phyloP scores from a whole-genome alignment of 805 yeast genomes.

The Starmerella tilneyi region DNA sequence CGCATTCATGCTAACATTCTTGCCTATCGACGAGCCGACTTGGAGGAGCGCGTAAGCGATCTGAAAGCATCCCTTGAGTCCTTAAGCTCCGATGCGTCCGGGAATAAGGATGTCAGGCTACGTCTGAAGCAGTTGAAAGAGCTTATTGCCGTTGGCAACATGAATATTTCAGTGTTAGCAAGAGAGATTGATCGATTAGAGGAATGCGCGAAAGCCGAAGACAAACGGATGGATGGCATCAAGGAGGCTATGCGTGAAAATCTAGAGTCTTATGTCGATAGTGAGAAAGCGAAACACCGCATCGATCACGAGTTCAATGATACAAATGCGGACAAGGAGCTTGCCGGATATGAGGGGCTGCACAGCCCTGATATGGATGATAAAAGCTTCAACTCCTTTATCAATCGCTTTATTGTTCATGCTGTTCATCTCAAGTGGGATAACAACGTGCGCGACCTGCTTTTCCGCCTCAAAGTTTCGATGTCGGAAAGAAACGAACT shows the following conservation, averaged over 20 bases:
- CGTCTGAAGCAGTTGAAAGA: constrained; percentile 8
- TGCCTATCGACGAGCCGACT: constrained; percentile 25
- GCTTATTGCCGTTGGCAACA: constrained; percentile 10
- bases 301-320: background rate
- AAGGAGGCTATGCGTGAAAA: background rate
- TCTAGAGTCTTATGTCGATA: background rate
- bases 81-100: constrained; percentile 18
- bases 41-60: constrained; percentile 29
- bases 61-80: constrained; percentile 30
- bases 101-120: background rate
- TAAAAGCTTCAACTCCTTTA: constrained; percentile 32
- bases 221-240: constrained; percentile 10
- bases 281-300: background rate
- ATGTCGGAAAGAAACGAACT: constrained; percentile 39
- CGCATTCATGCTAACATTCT: constrained; percentile 27
- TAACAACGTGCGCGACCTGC: constrained; percentile 50
- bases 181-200: constrained; percentile 17
- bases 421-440: constrained; percentile 73
- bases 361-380: too few species aligned
- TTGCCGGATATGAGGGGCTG: background rate
- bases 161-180: constrained; percentile 3
- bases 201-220: constrained; percentile 17
- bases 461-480: constrained; percentile 49
- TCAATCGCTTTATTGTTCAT: constrained; percentile 63
- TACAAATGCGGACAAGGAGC: background rate